Evolutionary conservation across 805 yeast genomes (phyloP).

Genomic region (Candida yuanshanica): DNA sequence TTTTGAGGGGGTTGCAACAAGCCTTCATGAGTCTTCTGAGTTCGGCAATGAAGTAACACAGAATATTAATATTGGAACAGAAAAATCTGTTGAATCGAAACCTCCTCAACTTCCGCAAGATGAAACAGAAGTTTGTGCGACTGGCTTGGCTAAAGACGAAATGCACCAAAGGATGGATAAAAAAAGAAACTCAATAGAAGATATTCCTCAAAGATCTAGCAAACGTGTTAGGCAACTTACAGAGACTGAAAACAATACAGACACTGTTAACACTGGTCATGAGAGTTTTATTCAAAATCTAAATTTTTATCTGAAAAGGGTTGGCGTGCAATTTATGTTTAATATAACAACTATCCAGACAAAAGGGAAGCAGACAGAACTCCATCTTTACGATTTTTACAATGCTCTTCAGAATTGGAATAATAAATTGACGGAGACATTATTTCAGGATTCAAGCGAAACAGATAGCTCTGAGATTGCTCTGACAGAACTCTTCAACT

Average conservation of each 20-base stretch:
- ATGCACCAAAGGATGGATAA: conserved; percentile 12
- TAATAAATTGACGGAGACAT: conserved; percentile 22
- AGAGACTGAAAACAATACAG: conserved; percentile 13
- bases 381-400: conserved; percentile 10
- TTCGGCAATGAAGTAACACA: too few relatives aligned
- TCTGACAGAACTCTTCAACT: conserved; percentile 26
- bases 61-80: too few relatives aligned
- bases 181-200: conserved; percentile 19
- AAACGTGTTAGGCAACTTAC: conserved; percentile 32
- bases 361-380: not conserved
- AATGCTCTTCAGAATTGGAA: conserved; percentile 18
- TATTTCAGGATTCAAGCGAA: conserved; percentile 12
- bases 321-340: conserved; percentile 1
- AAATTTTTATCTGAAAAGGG: conserved; percentile 4
- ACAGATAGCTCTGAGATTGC: conserved; percentile 14
- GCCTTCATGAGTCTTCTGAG: too few relatives aligned
- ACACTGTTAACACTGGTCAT: not conserved
- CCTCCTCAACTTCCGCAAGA: too few relatives aligned
- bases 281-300: conserved; percentile 8
- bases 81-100: too few relatives aligned
- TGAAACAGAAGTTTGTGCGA: too few relatives aligned
- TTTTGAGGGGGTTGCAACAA: too few relatives aligned
- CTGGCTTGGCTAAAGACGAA: not conserved
- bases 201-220: conserved; percentile 31
- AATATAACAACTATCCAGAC: conserved; percentile 5